A percentile compares a stretch with the other conserved stretches of the same genome.
phyloP scores from a whole-genome alignment of 169 alveolate genomes.

The Eimeria nieschulzi region DNA sequence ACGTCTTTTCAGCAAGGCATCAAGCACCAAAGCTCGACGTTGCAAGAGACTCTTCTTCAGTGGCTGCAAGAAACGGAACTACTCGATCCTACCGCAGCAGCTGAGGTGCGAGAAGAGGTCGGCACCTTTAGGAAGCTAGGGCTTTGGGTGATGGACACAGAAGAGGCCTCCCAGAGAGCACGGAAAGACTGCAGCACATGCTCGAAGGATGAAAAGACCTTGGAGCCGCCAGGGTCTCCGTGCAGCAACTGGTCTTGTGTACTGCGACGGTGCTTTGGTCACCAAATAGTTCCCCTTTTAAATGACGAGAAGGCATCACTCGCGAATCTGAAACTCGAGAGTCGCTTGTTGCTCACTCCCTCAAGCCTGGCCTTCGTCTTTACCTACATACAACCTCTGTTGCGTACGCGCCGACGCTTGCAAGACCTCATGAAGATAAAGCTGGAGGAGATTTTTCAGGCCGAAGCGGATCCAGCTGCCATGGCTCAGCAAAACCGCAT shows the following conservation, averaged over 20 bases:
- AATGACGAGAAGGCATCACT: constrained; percentile 43
- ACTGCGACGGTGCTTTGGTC: constrained; percentile 24
- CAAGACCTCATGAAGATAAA: background rate
- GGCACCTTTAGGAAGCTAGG: background rate
- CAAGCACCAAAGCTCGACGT: background rate
- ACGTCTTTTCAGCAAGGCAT: background rate
- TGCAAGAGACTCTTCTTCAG: constrained; percentile 32
- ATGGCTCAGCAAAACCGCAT: constrained; percentile 48
- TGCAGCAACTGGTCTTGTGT: constrained; percentile 57
- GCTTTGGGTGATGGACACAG: constrained; percentile 38
- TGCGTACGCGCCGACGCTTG: constrained; percentile 53
- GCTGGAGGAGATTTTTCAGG: constrained; percentile 26
- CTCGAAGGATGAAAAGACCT: background rate
- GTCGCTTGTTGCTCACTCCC: constrained; percentile 44
- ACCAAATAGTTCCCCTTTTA: constrained; percentile 16
- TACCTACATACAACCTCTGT: constrained; percentile 49
- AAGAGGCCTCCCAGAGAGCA: background rate
- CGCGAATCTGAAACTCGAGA: constrained; percentile 54
- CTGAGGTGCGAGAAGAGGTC: constrained; percentile 3
- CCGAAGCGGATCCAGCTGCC: constrained; percentile 13
- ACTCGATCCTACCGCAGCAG: background rate
- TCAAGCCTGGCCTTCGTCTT: constrained; percentile 47
- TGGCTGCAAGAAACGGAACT: constrained; percentile 48
- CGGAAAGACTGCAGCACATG: constrained; percentile 6
- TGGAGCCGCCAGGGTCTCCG: background rate